Conservation (phyloP, 1,284 basidiomycete species). For the Tilletia caries region DNA sequence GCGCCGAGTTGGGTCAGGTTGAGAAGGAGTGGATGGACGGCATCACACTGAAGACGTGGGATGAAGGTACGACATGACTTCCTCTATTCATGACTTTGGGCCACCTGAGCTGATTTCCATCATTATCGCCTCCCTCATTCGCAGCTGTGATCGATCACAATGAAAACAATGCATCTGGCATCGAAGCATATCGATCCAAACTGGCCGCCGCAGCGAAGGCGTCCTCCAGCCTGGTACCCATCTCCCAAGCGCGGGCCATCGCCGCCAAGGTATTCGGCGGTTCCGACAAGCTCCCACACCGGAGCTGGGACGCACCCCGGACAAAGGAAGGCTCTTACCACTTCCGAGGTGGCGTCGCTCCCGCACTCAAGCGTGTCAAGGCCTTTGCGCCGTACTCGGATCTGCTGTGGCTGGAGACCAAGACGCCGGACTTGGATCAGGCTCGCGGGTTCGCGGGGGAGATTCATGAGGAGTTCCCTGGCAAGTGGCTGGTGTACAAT, state of each 20-base stretch:
- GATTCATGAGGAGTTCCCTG: slow-evolving; percentile 70
- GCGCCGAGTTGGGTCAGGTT: slow-evolving; percentile 42
- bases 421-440: slow-evolving; percentile 74
- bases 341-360: slow-evolving; percentile 76
- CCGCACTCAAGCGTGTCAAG: slow-evolving; percentile 77
- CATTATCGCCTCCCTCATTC: slow-evolving; percentile 39
- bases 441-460: slow-evolving; percentile 74
- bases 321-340: slow-evolving; percentile 90
- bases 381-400: slow-evolving; percentile 63
- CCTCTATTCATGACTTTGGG: slow-evolving; percentile 48
- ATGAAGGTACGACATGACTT: slow-evolving; percentile 63
- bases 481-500: slow-evolving; percentile 88
- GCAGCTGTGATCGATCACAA: slow-evolving; percentile 60
- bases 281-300: slow-evolving; percentile 61
- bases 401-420: slow-evolving; percentile 70
- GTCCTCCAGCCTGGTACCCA: slow-evolving; percentile 60
- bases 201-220: slow-evolving; percentile 57
- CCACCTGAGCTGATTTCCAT: slow-evolving; percentile 59
- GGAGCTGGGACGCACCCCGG: slow-evolving; percentile 89
- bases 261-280: slow-evolving; percentile 71
- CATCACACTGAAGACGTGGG: slow-evolving; percentile 66
- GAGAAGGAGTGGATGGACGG: slow-evolving; percentile 52
- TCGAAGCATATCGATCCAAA: slow-evolving; percentile 61
- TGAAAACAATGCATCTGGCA: slow-evolving; percentile 55
- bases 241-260: slow-evolving; percentile 68